A percentile compares a stretch with the other conserved stretches of the same genome.
These are phyloP conservation scores for Aaosphaeria arxii DNA, from an alignment of 2,329 filamentous ascomycete genomes.

Conservation along the genomic window DNA sequence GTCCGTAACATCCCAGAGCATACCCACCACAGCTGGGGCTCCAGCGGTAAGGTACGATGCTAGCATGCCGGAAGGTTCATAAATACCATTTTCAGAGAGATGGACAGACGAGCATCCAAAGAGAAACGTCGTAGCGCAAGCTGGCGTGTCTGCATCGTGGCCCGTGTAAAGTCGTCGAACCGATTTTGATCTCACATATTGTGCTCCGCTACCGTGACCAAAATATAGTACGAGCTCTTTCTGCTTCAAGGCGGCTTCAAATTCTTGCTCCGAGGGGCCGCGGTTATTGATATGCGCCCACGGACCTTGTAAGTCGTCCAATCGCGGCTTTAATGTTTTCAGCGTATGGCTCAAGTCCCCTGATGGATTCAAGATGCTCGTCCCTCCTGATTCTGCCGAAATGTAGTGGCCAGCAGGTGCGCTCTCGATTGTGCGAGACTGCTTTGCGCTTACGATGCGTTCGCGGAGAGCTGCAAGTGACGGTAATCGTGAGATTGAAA, in stretches of 20 bases:
- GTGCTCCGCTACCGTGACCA: slow-evolving; percentile 89
- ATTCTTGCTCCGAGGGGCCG: slow-evolving; percentile 73
- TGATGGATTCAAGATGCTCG: slow-evolving; percentile 87
- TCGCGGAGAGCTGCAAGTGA: slow-evolving; percentile 80
- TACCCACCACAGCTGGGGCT: slow-evolving; percentile 79
- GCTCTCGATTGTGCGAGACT: slow-evolving; percentile 6
- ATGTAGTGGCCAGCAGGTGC: slow-evolving; percentile 42
- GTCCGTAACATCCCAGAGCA: slow-evolving; percentile 97
- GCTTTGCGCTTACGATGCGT: slow-evolving; percentile 60
- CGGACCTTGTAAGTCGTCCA: slow-evolving; percentile 48
- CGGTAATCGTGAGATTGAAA: slow-evolving; percentile 82
- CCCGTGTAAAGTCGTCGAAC: slow-evolving; percentile 67
- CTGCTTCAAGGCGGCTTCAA: slow-evolving; percentile 63
- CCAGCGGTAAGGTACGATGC: slow-evolving; percentile 88
- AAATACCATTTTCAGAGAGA: slow-evolving; percentile 71
- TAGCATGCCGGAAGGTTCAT: slow-evolving; percentile 86
- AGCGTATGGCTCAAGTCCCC: slow-evolving; percentile 81
- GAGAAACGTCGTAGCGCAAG: slow-evolving; percentile 77
- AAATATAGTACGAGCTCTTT: slow-evolving; percentile 86
- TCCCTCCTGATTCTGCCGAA: slow-evolving; percentile 53
- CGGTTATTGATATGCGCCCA: slow-evolving; percentile 71
- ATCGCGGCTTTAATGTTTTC: slow-evolving; percentile 64
- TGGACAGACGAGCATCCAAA: slow-evolving; percentile 93
- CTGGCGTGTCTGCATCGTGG: slow-evolving; percentile 35
- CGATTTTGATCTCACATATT: slow-evolving; percentile 85